Evolutionary conservation across 2,329 filamentous ascomycete genomes (phyloP).

Genomic region (Thelonectria discophora): DNA sequence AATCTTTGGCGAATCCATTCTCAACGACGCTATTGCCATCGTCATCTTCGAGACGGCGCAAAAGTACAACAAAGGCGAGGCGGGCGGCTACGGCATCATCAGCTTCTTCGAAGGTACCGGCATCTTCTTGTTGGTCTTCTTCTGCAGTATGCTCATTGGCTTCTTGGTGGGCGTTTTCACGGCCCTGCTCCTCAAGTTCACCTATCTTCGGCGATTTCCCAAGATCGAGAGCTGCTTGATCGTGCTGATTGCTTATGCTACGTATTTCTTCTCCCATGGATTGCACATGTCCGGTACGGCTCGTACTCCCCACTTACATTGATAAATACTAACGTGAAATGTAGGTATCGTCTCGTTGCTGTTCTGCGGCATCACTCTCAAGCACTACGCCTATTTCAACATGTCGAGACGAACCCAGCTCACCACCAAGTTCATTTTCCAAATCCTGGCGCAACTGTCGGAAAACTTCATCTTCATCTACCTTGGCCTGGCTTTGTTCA

Average conservation of each 20-base stretch:
- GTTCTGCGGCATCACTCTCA: conserved; percentile 97
- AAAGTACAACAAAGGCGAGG: conserved; percentile 81
- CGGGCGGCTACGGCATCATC: conserved; percentile 76
- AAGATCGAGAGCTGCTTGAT: conserved; percentile 98
- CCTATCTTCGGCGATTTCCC: conserved; percentile 88
- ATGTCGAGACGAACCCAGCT: conserved; percentile 98
- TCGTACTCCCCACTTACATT: neutral
- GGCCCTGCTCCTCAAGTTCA: conserved; percentile 91
- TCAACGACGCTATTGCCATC: conserved; percentile 98
- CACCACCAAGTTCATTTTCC: conserved; percentile 97
- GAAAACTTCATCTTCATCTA: conserved; percentile 99
- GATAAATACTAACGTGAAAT: conserved; percentile 21
- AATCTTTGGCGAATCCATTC: conserved; percentile 97
- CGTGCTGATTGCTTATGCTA: conserved; percentile 92
- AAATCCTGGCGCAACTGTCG: conserved; percentile 90
- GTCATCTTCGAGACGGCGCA: conserved; percentile 98
- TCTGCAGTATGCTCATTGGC: conserved; percentile 90
- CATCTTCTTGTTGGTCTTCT: conserved; percentile 95
- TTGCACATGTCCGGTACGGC: conserved; percentile 90
- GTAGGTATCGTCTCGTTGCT: conserved; percentile 92
- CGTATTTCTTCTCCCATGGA: conserved; percentile 97
- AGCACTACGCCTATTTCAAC: conserved; percentile 99
- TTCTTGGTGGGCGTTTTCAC: conserved; percentile 86
- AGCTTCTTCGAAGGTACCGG: conserved; percentile 92
- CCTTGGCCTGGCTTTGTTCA: conserved; percentile 92